Percentiles rank a stretch among this genome's conserved stretches.
phyloP scores from a whole-genome alignment of 106 monocot genomes.

The Dendrobium huoshanense region DNA sequence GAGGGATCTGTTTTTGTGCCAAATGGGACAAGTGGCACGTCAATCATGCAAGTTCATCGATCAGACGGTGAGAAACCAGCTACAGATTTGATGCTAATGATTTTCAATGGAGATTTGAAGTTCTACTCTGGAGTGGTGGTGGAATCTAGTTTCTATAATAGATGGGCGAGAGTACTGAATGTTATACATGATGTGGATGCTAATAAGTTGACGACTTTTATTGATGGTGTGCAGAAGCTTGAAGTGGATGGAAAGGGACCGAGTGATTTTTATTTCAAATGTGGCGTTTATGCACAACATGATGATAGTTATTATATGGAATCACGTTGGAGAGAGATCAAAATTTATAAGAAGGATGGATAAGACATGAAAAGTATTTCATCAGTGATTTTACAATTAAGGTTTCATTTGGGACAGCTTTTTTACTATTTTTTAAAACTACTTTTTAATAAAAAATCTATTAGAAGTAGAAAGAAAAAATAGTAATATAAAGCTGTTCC shows the following conservation, averaged over 20 bases:
- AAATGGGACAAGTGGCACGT: conserved; percentile 7
- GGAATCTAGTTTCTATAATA: conserved; percentile 6
- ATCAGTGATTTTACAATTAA: too few species aligned
- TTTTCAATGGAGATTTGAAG: conserved; percentile 6
- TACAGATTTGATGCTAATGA: conserved; percentile 12
- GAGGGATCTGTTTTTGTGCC: conserved; percentile 18
- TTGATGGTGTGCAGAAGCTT: conserved; percentile 9
- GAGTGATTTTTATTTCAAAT: conserved; percentile 17
- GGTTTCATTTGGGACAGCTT: too few species aligned
- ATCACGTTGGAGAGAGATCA: conserved; percentile 13
- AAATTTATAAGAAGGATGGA: not conserved
- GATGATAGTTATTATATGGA: not conserved
- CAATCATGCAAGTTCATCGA: conserved; percentile 14
- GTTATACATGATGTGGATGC: conserved; percentile 18
- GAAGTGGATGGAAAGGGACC: conserved; percentile 8
- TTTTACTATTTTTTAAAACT: too few species aligned
- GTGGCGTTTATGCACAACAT: conserved; percentile 15
- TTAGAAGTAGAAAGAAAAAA: too few species aligned
- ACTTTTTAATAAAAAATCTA: too few species aligned
- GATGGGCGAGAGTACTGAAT: conserved; percentile 17
- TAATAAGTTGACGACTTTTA: conserved; percentile 2
- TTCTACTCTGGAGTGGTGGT: not conserved
- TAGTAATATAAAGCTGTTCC: too few species aligned
- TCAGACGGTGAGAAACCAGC: not conserved
- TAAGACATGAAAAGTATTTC: not conserved